Evolutionary conservation across 2,329 filamentous ascomycete species (phyloP), one percentile per base, ranked within the genome.

Genomic region (Podosphaera fusca): DNA sequence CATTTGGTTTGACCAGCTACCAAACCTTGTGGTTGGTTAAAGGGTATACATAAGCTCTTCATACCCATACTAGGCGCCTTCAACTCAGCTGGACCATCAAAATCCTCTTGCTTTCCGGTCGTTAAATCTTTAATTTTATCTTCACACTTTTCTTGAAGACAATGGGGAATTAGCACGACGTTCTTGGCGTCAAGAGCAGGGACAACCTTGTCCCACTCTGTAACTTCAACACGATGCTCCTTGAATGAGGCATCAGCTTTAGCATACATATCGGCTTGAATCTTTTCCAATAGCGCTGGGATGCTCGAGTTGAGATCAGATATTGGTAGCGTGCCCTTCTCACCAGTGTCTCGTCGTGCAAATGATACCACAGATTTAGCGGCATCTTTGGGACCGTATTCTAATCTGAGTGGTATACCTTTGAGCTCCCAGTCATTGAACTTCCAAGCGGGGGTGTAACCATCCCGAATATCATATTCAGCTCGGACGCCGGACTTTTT

Each of bases 341-440:
- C 84, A 59, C 81, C 81, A 21, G 85, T 85, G 69, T 98, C 92
- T 65, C 94, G 86, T 66, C 92, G 86, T 30, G 89, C 86, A 61
- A 79, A 86, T 61, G 84, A 87, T 63, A 96, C 84, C 47, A 89
- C 85, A 58, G 84, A 79, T 68, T 89, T 87, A 61, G 85, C 87
- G 10, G 84, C 83, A 68, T 96, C 92, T 72, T 94, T 94, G 65
- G 92, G 90, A 4, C 94, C 94, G 67, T 95, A 95, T 70, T 98
- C 92, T 59, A 98, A 77, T 59, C 92, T 85, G 42, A 98, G 79
- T 52, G 94, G 92, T 47, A 96, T 85, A 68, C 94, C 92, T 72
- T 90, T 94, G 64, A 96, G 77, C 70, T 98, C 94, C 87, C 88
- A 95, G 72, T 98, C 89, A 72, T 94, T 94, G 76, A 98, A 98